A percentile compares a stretch with the other conserved stretches of the same genome.
Conservation (phyloP, 2,329 filamentous ascomycete genomes). For the Alternaria incomplexa region DNA sequence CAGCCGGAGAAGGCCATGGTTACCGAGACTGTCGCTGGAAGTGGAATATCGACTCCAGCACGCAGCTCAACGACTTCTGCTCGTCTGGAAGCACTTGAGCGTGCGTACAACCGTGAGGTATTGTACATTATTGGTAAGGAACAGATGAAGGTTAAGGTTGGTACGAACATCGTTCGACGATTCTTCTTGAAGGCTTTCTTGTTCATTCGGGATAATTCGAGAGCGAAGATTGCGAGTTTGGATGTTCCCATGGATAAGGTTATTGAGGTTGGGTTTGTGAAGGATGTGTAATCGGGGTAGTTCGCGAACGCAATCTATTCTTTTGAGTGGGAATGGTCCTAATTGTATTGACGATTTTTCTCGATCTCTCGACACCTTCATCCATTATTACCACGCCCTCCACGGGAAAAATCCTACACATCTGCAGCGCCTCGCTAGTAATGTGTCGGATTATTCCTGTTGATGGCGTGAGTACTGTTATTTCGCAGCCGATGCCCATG, state of each 20-base stretch:
- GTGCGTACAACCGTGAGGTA: conserved; percentile 55
- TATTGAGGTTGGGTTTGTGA: conserved; percentile 73
- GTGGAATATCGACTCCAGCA: conserved; percentile 16
- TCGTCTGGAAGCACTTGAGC: conserved; percentile 47
- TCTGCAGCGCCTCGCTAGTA: too few species aligned
- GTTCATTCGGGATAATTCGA: conserved; percentile 70
- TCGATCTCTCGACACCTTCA: too few species aligned
- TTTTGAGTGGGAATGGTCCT: neutral
- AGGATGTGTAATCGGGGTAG: conserved; percentile 60
- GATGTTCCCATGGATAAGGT: conserved; percentile 65
- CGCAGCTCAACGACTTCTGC: conserved; percentile 31
- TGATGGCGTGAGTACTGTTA: too few species aligned
- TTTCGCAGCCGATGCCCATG: too few species aligned
- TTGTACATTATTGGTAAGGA: conserved; percentile 64
- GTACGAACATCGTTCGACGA: conserved; percentile 53
- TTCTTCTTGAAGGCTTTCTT: conserved; percentile 63
- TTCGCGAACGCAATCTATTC: neutral
- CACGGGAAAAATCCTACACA: too few species aligned
- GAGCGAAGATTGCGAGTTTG: conserved; percentile 70
- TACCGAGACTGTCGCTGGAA: conserved; percentile 2
- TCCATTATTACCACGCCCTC: too few species aligned
- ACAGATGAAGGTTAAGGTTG: conserved; percentile 48
- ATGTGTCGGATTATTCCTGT: too few species aligned
- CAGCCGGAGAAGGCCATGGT: neutral
- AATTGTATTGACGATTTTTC: neutral